Evolutionary conservation across 768 basidiomycete genomes (phyloP).

Genomic region (Pisolithus tinctorius): DNA sequence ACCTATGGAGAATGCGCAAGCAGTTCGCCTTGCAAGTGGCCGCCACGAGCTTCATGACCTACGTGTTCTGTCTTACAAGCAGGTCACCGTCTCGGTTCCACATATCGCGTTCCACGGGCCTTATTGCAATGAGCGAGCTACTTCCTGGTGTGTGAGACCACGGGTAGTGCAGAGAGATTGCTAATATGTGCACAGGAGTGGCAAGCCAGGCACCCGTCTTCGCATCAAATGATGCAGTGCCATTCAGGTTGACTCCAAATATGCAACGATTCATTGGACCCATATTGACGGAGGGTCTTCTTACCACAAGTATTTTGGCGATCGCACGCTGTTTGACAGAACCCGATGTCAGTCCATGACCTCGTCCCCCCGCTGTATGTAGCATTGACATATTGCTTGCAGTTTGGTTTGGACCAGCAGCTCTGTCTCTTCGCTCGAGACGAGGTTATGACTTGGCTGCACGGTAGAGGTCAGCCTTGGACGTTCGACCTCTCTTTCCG

Average conservation of each 20-base stretch:
- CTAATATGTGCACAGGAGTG: constrained; percentile 14
- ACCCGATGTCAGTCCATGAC: constrained; percentile 60
- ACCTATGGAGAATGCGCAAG: constrained; percentile 96
- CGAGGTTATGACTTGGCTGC: constrained; percentile 78
- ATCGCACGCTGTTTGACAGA: constrained; percentile 87
- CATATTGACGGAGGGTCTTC: constrained; percentile 81
- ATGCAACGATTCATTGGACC: constrained; percentile 91
- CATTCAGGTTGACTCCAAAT: constrained; percentile 96
- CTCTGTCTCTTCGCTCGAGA: constrained; percentile 89
- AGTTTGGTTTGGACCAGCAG: constrained; percentile 92
- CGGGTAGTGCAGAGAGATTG: background rate
- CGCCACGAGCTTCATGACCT: constrained; percentile 87
- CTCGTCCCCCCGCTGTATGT: background rate
- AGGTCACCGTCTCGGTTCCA: constrained; percentile 82
- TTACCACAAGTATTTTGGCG: constrained; percentile 83
- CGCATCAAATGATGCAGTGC: constrained; percentile 78
- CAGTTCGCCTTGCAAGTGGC: constrained; percentile 92
- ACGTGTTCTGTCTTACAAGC: constrained; percentile 75
- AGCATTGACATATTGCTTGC: constrained; percentile 1
- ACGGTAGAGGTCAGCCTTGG: constrained; percentile 49
- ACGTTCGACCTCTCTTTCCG: constrained; percentile 55
- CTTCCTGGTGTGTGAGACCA: constrained; percentile 58
- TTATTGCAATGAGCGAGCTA: constrained; percentile 89
- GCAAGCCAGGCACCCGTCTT: constrained; percentile 51
- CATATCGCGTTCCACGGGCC: constrained; percentile 82